A percentile compares a stretch with the other conserved stretches of the same genome.
Conservation (phyloP, 108 stramenopile genomes). For the Chaetoceros muelleri region DNA sequence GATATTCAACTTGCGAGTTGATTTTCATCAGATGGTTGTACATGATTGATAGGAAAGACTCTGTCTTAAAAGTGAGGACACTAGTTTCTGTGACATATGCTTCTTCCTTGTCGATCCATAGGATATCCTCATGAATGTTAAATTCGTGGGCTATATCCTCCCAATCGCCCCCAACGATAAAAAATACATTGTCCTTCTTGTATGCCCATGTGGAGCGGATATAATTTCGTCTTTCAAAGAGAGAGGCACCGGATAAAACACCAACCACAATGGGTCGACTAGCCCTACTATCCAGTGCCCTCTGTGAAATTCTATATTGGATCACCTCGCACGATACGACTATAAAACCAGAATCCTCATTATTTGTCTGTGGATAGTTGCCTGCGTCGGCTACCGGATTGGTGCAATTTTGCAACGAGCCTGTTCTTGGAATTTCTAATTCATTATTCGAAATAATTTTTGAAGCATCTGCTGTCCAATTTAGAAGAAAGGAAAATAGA, state of each 20-base stretch:
- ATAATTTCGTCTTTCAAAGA: not conserved
- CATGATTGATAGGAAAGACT: conserved; percentile 3
- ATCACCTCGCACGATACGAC: not conserved
- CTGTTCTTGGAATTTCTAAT: not conserved
- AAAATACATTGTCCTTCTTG: conserved; percentile 1
- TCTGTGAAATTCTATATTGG: not conserved
- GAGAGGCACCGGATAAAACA: not conserved
- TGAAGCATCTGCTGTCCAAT: too few species aligned
- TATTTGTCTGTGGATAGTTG: not conserved
- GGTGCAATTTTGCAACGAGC: not conserved
- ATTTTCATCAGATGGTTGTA: not conserved
- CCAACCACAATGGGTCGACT: not conserved
- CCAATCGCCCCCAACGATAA: conserved; percentile 7
- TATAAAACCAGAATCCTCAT: not conserved
- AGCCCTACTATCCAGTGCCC: not conserved
- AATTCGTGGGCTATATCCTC: conserved; percentile 10
- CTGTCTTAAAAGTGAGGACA: conserved; percentile 12
- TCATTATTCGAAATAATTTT: too few species aligned
- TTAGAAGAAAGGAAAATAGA: too few species aligned
- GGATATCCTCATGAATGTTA: conserved; percentile 3
- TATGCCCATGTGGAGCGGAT: conserved; percentile 3
- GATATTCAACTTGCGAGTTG: not conserved
- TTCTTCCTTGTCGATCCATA: conserved; percentile 13
- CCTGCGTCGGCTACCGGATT: not conserved
- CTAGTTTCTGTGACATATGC: not conserved